Evolutionary conservation across 345 rosid genomes (phyloP).

Genomic region (Viola odorata): DNA sequence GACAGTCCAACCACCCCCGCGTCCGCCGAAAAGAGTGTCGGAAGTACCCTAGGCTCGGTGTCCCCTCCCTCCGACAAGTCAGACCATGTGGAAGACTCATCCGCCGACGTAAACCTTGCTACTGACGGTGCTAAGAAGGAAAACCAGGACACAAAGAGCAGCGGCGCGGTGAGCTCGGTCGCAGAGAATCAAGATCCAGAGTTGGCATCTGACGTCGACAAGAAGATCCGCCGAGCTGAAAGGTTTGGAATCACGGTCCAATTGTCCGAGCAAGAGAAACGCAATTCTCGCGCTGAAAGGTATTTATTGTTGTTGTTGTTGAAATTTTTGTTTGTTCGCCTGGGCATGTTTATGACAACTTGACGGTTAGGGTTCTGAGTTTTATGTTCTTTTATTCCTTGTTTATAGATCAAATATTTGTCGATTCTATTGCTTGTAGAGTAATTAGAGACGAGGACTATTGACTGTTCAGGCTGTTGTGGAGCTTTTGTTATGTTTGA

Average conservation of each 20-base stretch:
- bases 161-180: conserved; percentile 18
- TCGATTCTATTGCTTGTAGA: background rate
- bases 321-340: background rate
- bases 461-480: no score
- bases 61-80: conserved; percentile 15
- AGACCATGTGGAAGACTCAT: conserved; percentile 29
- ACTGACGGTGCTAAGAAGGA: conserved; percentile 6
- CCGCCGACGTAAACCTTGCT: background rate
- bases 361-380: background rate
- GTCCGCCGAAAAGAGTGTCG: background rate
- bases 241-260: conserved; percentile 76
- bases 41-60: background rate
- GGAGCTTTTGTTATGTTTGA: no score
- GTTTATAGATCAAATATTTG: background rate
- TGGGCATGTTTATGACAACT: no score
- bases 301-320: conserved; percentile 7
- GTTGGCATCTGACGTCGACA: conserved; percentile 47
- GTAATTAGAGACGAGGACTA: no score
- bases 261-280: conserved; percentile 84
- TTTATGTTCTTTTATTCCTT: background rate
- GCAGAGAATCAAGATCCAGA: conserved; percentile 26
- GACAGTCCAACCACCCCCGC: background rate
- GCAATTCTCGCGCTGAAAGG: conserved; percentile 93
- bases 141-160: conserved; percentile 28
- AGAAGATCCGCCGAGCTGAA: conserved; percentile 91